Evolutionary conservation across 441 rosid species (phyloP).

Genomic region (Isatis lusitanica): DNA sequence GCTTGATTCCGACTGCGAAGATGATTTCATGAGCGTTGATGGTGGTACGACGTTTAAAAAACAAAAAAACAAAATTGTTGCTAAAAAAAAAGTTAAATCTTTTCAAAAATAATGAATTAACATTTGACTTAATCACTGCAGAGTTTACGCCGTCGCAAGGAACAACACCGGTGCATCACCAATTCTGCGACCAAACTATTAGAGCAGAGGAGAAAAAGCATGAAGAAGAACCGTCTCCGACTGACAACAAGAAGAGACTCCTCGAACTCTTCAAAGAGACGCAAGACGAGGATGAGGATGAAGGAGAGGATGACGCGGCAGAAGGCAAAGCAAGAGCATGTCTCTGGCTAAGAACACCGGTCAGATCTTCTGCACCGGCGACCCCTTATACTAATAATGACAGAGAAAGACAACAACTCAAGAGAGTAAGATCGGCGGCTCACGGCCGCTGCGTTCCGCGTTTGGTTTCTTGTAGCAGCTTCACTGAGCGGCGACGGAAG

Average conservation of each 20-base stretch:
- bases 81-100: no score
- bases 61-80: no score
- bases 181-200: constrained; percentile 44
- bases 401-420: constrained; percentile 44
- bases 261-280: constrained; percentile 71
- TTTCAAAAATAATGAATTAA: not conserved
- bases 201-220: constrained; percentile 38
- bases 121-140: not conserved
- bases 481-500: constrained; percentile 57
- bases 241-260: constrained; percentile 67
- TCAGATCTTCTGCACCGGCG: constrained; percentile 37
- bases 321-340: constrained; percentile 31
- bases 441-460: constrained; percentile 63
- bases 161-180: constrained; percentile 50
- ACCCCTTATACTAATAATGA: constrained; percentile 46
- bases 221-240: constrained; percentile 44
- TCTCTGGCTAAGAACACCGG: constrained; percentile 36
- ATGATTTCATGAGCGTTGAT: constrained; percentile 83
- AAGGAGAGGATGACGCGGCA: constrained; percentile 16
- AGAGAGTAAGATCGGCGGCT: constrained; percentile 40
- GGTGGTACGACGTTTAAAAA: constrained; percentile 68
- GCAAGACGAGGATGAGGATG: constrained; percentile 24
- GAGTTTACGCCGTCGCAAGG: constrained; percentile 84
- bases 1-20: constrained; percentile 82
- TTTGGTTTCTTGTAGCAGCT: constrained; percentile 52